Evolutionary conservation across 495 filamentous ascomycete species (phyloP).

Genomic region (Penicillium riverlandense): DNA sequence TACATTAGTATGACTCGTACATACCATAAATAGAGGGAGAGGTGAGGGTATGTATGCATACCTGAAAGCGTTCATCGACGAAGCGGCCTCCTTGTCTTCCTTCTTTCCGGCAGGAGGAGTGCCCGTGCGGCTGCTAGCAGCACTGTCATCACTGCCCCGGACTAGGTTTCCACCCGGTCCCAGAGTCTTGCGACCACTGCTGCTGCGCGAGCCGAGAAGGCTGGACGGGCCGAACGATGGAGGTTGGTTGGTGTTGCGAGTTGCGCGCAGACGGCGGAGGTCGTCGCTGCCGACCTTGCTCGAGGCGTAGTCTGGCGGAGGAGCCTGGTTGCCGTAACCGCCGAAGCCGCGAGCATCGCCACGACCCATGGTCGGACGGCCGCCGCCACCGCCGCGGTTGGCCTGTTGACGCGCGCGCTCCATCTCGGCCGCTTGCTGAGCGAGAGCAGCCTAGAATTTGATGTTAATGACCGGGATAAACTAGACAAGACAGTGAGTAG

Average conservation of each 20-base stretch:
- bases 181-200: conserved; percentile 70
- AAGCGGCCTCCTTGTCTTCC: conserved; percentile 57
- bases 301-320: conserved; percentile 60
- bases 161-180: conserved; percentile 63
- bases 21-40: background rate
- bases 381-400: conserved; percentile 48
- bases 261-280: conserved; percentile 67
- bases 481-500: background rate
- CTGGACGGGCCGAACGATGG: conserved; percentile 66
- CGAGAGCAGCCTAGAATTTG: conserved; percentile 53
- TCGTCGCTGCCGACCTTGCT: conserved; percentile 88
- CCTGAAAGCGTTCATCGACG: conserved; percentile 85
- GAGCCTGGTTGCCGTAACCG: conserved; percentile 54
- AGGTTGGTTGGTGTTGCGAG: conserved; percentile 53
- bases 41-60: conserved; percentile 27
- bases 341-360: conserved; percentile 76
- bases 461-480: conserved; percentile 14
- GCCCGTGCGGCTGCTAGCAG: conserved; percentile 76
- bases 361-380: conserved; percentile 65
- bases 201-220: conserved; percentile 73
- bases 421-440: conserved; percentile 54
- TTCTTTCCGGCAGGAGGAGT: conserved; percentile 71
- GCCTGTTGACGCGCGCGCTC: conserved; percentile 41
- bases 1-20: conserved; percentile 11
- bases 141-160: conserved; percentile 70